Percentiles rank a stretch among this genome's conserved stretches.
These are phyloP conservation scores for Xylariaceae sp. DNA, from an alignment of 2,329 filamentous ascomycete genomes.

Conservation along the genomic window DNA sequence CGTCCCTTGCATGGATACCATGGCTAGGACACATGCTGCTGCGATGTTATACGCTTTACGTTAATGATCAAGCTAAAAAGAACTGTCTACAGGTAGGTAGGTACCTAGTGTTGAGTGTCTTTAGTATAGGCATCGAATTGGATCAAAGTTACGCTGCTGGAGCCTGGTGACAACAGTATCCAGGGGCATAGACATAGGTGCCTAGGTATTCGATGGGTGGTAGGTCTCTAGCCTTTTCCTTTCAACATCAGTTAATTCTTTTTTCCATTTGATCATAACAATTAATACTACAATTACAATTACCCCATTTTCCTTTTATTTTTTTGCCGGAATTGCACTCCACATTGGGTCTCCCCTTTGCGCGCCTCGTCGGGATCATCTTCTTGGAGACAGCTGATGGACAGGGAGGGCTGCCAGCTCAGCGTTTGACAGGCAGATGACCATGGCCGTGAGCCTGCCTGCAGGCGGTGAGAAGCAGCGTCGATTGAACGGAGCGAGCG, in stretches of 20 bases:
- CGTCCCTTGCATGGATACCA: background rate
- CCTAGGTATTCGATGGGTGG: background rate
- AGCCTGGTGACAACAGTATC: background rate
- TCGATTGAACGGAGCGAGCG: constrained; percentile 18
- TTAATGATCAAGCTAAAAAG: too few relatives aligned
- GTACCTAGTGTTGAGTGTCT: too few relatives aligned
- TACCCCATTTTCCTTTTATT: constrained; percentile 6
- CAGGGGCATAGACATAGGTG: background rate
- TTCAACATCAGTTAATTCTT: constrained; percentile 1
- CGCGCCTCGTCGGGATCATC: constrained; percentile 13
- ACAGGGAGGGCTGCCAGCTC: constrained; percentile 26
- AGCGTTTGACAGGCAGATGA: constrained; percentile 27
- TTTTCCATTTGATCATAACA: background rate
- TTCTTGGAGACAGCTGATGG: constrained; percentile 24
- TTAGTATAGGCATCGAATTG: background rate
- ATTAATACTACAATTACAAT: background rate
- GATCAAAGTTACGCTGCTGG: background rate
- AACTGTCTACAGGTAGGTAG: too few relatives aligned
- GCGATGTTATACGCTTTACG: too few relatives aligned
- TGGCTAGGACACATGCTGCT: background rate
- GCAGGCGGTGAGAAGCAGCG: constrained; percentile 22
- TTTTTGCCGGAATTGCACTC: constrained; percentile 3
- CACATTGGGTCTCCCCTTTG: constrained; percentile 2
- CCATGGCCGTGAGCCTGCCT: constrained; percentile 20
- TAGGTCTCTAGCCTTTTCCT: background rate